phyloP scores from a whole-genome alignment of 202 grass and related monocot species.

The Schoenoplectus tabernaemontani region DNA sequence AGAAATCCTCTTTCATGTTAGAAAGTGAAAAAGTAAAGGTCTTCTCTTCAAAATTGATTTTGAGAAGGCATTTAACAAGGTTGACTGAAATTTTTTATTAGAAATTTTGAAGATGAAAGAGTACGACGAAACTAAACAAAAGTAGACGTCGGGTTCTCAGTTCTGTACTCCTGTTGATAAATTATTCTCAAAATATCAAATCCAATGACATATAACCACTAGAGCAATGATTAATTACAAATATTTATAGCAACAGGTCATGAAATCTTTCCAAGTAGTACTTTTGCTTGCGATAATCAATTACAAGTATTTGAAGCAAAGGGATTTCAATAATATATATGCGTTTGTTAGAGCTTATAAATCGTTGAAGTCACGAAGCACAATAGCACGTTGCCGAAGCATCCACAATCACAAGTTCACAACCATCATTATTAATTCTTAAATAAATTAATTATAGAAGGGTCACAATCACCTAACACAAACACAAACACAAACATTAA shows the following conservation, averaged over 20 bases:
- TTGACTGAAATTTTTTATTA: too few species aligned
- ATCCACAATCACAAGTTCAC: background rate
- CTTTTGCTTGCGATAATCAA: constrained; percentile 16
- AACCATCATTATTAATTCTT: background rate
- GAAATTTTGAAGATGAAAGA: too few species aligned
- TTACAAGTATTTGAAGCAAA: constrained; percentile 19
- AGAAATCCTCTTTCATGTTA: too few species aligned
- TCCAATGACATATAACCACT: background rate
- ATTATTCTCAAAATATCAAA: background rate
- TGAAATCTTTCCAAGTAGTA: background rate
- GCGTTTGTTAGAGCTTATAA: constrained; percentile 10
- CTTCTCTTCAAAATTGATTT: too few species aligned
- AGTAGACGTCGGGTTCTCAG: background rate
- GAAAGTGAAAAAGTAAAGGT: too few species aligned
- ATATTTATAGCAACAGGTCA: background rate
- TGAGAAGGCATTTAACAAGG: too few species aligned
- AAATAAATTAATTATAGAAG: background rate
- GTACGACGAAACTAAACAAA: background rate
- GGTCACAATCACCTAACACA: background rate
- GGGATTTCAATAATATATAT: background rate
- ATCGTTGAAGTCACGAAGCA: background rate
- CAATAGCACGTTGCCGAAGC: background rate
- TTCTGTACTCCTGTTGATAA: background rate
- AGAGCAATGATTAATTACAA: background rate
- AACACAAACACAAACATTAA: background rate